phyloP scores from a whole-genome alignment of 192 early-diverging fungal genomes.

The Dissophora ornata region DNA sequence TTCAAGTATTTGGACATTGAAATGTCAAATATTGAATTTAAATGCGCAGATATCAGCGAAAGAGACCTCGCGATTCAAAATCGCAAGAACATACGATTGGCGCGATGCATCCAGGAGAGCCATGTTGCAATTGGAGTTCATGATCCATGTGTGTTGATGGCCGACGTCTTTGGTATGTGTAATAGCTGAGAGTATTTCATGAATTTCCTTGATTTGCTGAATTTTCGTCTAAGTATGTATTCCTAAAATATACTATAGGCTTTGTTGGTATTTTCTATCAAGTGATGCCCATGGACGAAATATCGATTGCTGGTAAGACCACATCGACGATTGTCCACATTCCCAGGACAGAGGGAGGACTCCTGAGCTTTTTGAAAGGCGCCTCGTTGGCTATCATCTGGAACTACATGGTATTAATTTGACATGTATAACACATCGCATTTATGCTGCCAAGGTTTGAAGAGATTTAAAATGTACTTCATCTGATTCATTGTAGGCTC shows the following conservation, averaged over 20 bases:
- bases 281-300: not conserved
- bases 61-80: conserved; percentile 18
- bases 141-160: not conserved
- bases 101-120: conserved; percentile 12
- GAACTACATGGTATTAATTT: conserved; percentile 9
- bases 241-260: too few relatives aligned
- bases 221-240: too few relatives aligned
- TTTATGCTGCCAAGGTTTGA: too few relatives aligned
- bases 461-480: too few relatives aligned
- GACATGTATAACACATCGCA: too few relatives aligned
- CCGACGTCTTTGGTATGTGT: conserved; percentile 1
- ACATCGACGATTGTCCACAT: not conserved
- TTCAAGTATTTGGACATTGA: conserved; percentile 5
- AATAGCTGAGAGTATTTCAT: too few relatives aligned
- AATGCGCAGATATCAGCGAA: not conserved
- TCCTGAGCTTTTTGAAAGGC: not conserved
- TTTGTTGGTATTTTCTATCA: conserved; percentile 6
- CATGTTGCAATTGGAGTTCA: not conserved
- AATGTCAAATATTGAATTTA: conserved; percentile 27
- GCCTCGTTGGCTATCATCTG: not conserved
- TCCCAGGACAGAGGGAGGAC: not conserved
- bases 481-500: too few relatives aligned
- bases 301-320: not conserved
- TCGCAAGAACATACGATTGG: conserved; percentile 17
- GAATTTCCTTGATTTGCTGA: too few relatives aligned